Conservation (phyloP, 2,329 filamentous ascomycete genomes). For the Triangularia setosa region DNA sequence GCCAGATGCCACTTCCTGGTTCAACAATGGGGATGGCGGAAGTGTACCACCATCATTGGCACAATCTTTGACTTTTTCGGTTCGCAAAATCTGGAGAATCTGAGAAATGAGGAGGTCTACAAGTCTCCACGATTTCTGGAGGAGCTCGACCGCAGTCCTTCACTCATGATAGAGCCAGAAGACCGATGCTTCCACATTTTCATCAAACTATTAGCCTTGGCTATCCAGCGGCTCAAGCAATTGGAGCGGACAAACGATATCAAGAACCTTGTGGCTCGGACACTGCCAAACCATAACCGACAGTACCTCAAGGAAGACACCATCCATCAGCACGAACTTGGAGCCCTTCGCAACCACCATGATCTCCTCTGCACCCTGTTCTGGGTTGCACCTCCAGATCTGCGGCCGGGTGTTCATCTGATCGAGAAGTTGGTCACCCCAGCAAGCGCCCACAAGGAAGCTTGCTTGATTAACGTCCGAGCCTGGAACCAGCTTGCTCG, state of each 20-base stretch:
- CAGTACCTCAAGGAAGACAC: slow-evolving; percentile 61
- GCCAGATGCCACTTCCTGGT: slow-evolving; percentile 61
- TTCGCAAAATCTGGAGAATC: slow-evolving; percentile 55
- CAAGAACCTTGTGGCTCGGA: slow-evolving; percentile 56
- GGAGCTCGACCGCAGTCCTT: slow-evolving; percentile 44
- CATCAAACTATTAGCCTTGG: slow-evolving; percentile 58
- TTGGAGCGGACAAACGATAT: slow-evolving; percentile 53
- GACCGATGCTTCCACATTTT: slow-evolving; percentile 66
- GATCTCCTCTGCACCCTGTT: slow-evolving; percentile 64
- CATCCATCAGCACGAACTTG: slow-evolving; percentile 57
- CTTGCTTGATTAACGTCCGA: slow-evolving; percentile 59
- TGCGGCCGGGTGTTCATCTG: slow-evolving; percentile 50
- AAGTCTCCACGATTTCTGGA: slow-evolving; percentile 60
- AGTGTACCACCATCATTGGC: slow-evolving; percentile 54
- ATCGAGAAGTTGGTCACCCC: slow-evolving; percentile 59
- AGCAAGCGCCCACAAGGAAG: slow-evolving; percentile 61
- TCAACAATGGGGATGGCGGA: slow-evolving; percentile 62
- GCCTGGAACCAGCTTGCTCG: slow-evolving; percentile 60
- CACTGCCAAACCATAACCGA: slow-evolving; percentile 62
- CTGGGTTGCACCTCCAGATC: slow-evolving; percentile 56
- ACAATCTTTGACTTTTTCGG: slow-evolving; percentile 67
- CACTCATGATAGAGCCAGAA: slow-evolving; percentile 47
- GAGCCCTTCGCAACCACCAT: slow-evolving; percentile 64
- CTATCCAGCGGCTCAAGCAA: slow-evolving; percentile 49
- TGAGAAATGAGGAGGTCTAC: slow-evolving; percentile 62